phyloP scores from a whole-genome alignment of 2,329 filamentous ascomycete genomes.

The Verticillium isaacii region DNA sequence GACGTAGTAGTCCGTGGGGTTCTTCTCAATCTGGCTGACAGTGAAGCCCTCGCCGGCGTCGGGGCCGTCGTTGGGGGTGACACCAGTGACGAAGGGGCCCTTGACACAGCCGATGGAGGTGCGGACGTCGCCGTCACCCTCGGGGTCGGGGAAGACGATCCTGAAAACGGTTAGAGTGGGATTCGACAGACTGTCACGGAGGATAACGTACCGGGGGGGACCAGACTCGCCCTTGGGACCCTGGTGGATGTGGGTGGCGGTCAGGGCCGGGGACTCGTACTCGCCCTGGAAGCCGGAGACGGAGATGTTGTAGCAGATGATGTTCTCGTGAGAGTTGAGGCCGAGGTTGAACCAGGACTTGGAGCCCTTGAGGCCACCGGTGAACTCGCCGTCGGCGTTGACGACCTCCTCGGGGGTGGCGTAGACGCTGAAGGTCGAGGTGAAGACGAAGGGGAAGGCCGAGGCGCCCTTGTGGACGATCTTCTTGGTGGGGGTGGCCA shows the following conservation, averaged over 20 bases:
- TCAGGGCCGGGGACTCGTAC: constrained; percentile 44
- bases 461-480: constrained; percentile 9
- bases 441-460: constrained; percentile 32
- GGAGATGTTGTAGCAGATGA: constrained; percentile 46
- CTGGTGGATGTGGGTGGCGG: constrained; percentile 53
- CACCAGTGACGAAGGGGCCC: constrained; percentile 29
- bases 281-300: constrained; percentile 42
- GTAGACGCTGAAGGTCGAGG: constrained; percentile 40
- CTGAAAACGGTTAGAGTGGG: constrained; percentile 9
- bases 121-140: constrained; percentile 26
- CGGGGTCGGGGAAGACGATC: constrained; percentile 45
- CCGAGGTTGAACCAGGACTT: constrained; percentile 46
- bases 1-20: constrained; percentile 46
- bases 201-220: constrained; percentile 35
- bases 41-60: constrained; percentile 38
- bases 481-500: constrained; percentile 15
- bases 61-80: constrained; percentile 19
- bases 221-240: constrained; percentile 37
- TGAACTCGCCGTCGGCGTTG: constrained; percentile 28
- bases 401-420: constrained; percentile 47
- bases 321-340: constrained; percentile 40
- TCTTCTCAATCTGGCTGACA: constrained; percentile 43
- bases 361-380: constrained; percentile 36
- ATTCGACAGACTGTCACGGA: not conserved
- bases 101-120: constrained; percentile 35